A percentile compares a stretch with the other conserved stretches of the same genome.
These are phyloP conservation scores for Tremellales sp. DNA, from an alignment of 1,284 basidiomycete genomes.

Conservation along the genomic window DNA sequence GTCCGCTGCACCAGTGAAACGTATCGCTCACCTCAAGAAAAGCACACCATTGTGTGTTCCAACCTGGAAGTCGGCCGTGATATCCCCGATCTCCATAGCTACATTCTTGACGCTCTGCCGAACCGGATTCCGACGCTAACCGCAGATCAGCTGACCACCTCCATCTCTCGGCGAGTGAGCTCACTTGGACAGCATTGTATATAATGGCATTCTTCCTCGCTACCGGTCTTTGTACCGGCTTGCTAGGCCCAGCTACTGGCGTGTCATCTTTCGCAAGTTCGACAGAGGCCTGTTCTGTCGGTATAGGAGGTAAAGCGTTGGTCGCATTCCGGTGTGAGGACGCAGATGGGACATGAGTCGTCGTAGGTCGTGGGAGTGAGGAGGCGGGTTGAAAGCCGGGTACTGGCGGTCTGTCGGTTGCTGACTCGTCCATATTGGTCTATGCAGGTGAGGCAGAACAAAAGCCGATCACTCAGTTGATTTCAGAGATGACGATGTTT, in stretches of 20 bases:
- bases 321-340: slow-evolving; percentile 21
- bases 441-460: background rate
- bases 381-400: slow-evolving; percentile 22
- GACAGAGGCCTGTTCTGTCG: background rate
- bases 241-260: background rate
- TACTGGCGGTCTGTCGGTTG: slow-evolving; percentile 6
- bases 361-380: slow-evolving; percentile 7
- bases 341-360: slow-evolving; percentile 5
- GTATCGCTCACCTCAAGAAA: slow-evolving; percentile 67
- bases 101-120: slow-evolving; percentile 80
- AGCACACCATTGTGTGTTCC: slow-evolving; percentile 90
- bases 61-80: slow-evolving; percentile 91
- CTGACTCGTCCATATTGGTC: background rate
- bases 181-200: slow-evolving; percentile 61
- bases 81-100: slow-evolving; percentile 91
- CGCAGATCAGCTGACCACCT: background rate
- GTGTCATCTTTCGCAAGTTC: slow-evolving; percentile 1
- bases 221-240: slow-evolving; percentile 32
- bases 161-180: slow-evolving; percentile 19
- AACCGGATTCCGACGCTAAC: slow-evolving; percentile 80
- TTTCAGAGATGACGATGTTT: background rate
- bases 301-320: slow-evolving; percentile 12
- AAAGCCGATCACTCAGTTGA: background rate
- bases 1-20: background rate
- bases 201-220: slow-evolving; percentile 58